Evolutionary conservation across 2,329 filamentous ascomycete species (phyloP).

Genomic region (Hirsutella thompsonii): DNA sequence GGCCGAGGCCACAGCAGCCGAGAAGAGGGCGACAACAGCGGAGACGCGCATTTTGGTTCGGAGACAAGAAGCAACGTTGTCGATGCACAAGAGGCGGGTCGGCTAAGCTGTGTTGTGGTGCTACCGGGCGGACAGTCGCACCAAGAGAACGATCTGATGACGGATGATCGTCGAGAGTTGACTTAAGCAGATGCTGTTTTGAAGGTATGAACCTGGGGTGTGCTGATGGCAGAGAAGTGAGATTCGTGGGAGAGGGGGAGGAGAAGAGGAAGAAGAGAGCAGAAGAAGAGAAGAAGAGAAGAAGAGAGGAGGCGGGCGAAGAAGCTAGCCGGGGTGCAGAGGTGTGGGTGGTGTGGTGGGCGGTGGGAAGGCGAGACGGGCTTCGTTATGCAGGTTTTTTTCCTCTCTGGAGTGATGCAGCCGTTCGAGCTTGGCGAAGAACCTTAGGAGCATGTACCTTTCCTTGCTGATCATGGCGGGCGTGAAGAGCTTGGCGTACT

Average conservation of each 20-base stretch:
- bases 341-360: neutral
- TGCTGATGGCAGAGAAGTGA: neutral
- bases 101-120: neutral
- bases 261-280: neutral
- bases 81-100: neutral
- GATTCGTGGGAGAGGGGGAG: neutral
- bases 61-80: neutral
- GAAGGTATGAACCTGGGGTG: slow-evolving; percentile 3
- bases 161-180: slow-evolving; percentile 2
- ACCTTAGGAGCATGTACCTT: too few species aligned
- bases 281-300: slow-evolving; percentile 1
- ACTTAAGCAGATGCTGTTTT: slow-evolving; percentile 1
- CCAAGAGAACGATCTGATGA: slow-evolving; percentile 1
- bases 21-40: slow-evolving; percentile 28
- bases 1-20: slow-evolving; percentile 28
- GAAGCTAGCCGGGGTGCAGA: too few species aligned
- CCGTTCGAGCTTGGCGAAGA: too few species aligned
- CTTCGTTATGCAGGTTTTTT: too few species aligned
- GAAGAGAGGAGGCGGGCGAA: neutral
- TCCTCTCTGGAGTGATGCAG: too few species aligned
- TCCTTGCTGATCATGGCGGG: too few species aligned
- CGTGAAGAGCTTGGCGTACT: neutral
- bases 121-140: neutral
- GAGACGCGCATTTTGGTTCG: slow-evolving; percentile 24
- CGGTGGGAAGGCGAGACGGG: neutral